Conservation (phyloP, 495 filamentous ascomycete species). For the Cladorrhinum samala region DNA sequence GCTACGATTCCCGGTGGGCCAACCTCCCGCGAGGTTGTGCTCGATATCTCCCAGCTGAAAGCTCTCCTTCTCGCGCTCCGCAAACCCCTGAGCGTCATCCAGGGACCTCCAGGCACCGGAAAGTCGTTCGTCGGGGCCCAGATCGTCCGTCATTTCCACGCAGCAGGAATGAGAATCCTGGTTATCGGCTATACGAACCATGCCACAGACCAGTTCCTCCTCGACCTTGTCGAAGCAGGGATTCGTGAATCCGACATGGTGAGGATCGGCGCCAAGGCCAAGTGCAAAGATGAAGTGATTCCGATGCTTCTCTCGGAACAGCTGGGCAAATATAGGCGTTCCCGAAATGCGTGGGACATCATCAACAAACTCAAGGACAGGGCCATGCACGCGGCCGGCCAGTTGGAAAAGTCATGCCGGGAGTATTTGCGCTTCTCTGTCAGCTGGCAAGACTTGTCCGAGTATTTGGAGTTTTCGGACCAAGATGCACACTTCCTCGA, state of each 20-base stretch:
- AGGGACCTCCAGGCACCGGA: conserved; percentile 77
- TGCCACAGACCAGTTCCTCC: conserved; percentile 68
- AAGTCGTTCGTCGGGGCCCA: conserved; percentile 74
- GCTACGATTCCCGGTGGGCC: background rate
- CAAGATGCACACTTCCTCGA: conserved; percentile 50
- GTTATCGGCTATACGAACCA: conserved; percentile 65
- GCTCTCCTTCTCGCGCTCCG: conserved; percentile 52
- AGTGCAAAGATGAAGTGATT: conserved; percentile 47
- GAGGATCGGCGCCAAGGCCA: conserved; percentile 53
- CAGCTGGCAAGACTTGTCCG: conserved; percentile 40
- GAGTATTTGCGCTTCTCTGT: conserved; percentile 1
- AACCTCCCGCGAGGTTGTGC: conserved; percentile 21
- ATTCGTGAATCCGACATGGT: conserved; percentile 52
- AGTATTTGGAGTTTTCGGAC: conserved; percentile 56
- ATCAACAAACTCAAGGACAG: conserved; percentile 35
- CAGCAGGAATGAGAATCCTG: conserved; percentile 49
- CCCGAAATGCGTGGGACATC: conserved; percentile 28
- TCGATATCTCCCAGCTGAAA: conserved; percentile 55
- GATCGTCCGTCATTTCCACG: conserved; percentile 52
- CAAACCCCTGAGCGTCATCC: conserved; percentile 56
- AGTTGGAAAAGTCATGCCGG: conserved; percentile 13
- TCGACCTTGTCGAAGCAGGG: conserved; percentile 59
- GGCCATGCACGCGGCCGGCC: conserved; percentile 13
- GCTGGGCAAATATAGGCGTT: conserved; percentile 17
- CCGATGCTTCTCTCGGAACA: conserved; percentile 47